Evolutionary conservation across 495 filamentous ascomycete genomes (phyloP), one percentile per base, ranked within the genome.

Genomic region (Penicillium longicatenatum): DNA sequence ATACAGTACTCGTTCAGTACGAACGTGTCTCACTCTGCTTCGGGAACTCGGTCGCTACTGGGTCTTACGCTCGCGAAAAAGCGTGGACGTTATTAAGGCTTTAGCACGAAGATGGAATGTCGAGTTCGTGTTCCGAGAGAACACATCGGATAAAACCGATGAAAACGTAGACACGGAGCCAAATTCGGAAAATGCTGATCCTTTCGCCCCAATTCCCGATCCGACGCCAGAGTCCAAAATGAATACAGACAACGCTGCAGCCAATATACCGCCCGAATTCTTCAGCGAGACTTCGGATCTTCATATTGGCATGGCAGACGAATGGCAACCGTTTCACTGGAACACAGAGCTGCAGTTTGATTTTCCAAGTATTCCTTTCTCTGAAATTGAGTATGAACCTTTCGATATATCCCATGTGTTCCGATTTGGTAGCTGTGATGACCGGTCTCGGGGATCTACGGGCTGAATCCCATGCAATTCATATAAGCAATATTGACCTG

Each of bases 1-100:
- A 10, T 41, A 48, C 20, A 59, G 50, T 22, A 59, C 57, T 14
- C 50, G 50, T 3, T 54, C 50, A 21, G 50, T 59, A 4, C 30
- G 57, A 30, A 42, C 20, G 5, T 59, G 43, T 39, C 21, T 59
- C 6, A n/a, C 7, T 20, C 12, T 59, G 10, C 22, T 59, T 29
- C 11, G 17, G 4, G 44, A 51, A 8, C 21, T 53, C 4, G 20
- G 50, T 19, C 20, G 22, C 11, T 51, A 58, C 22, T 58, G 56
- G 56, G 8, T 14, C 2, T 22, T 24, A 1, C 56, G 56, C 19
- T 52, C 41, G 12, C 19, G 21, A 42, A 58, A 58, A 19, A 44
- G 17, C 12, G 3, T 44, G 0, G 20, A 44, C n/a, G 20, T 21
- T 1, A 44, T 44, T n/a, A 9, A 44, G n/a, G 20, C 41, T 9